A percentile compares a stretch with the other conserved stretches of the same genome.
phyloP scores from a whole-genome alignment of 2,329 filamentous ascomycete genomes.

The Paradendryphiella salina region DNA sequence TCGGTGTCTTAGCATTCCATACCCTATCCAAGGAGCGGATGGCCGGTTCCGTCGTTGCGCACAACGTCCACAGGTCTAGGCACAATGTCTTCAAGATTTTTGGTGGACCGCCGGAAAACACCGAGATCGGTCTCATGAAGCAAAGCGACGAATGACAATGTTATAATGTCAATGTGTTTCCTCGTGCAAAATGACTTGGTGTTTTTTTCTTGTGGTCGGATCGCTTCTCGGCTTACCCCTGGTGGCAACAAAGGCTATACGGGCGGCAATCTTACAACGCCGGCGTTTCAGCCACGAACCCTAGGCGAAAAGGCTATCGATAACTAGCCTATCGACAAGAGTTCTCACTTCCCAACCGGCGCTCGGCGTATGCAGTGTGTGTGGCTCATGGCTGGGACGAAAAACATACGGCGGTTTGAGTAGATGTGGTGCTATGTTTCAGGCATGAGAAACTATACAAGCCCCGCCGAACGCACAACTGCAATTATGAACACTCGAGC shows the following conservation, averaged over 20 bases:
- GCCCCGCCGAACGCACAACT: background rate
- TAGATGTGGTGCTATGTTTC: conserved; percentile 8
- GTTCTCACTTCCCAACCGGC: conserved; percentile 18
- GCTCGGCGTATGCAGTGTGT: conserved; percentile 2
- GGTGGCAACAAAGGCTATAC: conserved; percentile 13
- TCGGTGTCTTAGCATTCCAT: conserved; percentile 2
- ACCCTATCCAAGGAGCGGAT: background rate
- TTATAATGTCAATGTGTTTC: conserved; percentile 10
- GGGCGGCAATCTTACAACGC: conserved; percentile 16
- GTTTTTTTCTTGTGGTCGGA: conserved; percentile 12
- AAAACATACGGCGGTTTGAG: conserved; percentile 3
- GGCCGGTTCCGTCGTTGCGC: background rate
- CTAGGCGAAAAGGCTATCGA: conserved; percentile 19
- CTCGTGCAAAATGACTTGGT: conserved; percentile 13
- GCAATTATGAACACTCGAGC: background rate
- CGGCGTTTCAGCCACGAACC: conserved; percentile 24
- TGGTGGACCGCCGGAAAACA: conserved; percentile 4
- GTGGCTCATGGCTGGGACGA: conserved; percentile 4
- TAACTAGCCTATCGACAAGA: conserved; percentile 17
- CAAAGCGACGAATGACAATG: conserved; percentile 15
- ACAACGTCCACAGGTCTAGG: background rate
- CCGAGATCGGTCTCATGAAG: conserved; percentile 11
- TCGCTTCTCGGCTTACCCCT: conserved; percentile 11
- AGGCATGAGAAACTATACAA: background rate
- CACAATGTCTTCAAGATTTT: background rate